Percentiles rank a stretch among this genome's conserved stretches.
Conservation (phyloP, 306 rosid genomes). For the Dalbergia oliveri region DNA sequence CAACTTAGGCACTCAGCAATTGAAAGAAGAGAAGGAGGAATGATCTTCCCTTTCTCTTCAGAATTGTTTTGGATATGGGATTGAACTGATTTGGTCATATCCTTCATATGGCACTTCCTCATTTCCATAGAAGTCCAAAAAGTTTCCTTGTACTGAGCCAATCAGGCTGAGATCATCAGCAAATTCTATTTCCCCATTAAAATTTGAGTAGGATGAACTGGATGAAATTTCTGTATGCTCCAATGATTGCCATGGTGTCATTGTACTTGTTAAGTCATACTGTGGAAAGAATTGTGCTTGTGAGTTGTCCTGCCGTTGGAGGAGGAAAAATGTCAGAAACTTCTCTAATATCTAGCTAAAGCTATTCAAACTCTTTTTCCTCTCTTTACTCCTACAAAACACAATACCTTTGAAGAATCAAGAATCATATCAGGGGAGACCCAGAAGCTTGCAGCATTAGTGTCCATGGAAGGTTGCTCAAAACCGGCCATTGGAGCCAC, state of each 20-base stretch:
- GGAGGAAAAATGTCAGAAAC: slow-evolving; percentile 37
- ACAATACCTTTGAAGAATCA: slow-evolving; percentile 84
- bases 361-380: slow-evolving; percentile 7
- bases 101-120: slow-evolving; percentile 62
- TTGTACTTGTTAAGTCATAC: slow-evolving; percentile 51
- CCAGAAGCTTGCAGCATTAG: slow-evolving; percentile 67
- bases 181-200: slow-evolving; percentile 58
- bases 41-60: slow-evolving; percentile 50
- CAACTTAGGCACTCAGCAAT: slow-evolving; percentile 44
- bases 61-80: slow-evolving; percentile 54
- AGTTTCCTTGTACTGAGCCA: slow-evolving; percentile 56
- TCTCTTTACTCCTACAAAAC: not conserved
- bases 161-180: slow-evolving; percentile 55
- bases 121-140: slow-evolving; percentile 59
- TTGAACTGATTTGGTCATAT: slow-evolving; percentile 57
- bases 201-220: slow-evolving; percentile 79
- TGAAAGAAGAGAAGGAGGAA: slow-evolving; percentile 6
- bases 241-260: slow-evolving; percentile 63
- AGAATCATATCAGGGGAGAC: slow-evolving; percentile 81
- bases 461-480: slow-evolving; percentile 57
- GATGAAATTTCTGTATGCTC: slow-evolving; percentile 67
- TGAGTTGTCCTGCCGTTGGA: slow-evolving; percentile 69
- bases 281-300: slow-evolving; percentile 63
- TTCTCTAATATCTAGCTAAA: not conserved
- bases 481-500: slow-evolving; percentile 53